Conservation (phyloP, 2,329 filamentous ascomycete species). For the Mollisiaceae sp. region DNA sequence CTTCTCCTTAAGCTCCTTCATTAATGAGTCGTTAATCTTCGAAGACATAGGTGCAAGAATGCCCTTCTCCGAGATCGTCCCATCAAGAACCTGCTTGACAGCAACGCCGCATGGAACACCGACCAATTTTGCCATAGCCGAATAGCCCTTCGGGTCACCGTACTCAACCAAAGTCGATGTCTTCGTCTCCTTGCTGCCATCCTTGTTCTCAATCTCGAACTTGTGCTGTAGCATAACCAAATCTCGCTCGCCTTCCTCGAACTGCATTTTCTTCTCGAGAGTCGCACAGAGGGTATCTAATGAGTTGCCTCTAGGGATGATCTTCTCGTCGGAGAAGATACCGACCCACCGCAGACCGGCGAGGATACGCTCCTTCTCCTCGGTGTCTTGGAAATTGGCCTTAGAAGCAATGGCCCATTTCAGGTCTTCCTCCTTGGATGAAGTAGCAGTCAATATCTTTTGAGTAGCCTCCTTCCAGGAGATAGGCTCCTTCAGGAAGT, state of each 20-base stretch:
- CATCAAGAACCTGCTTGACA: constrained; percentile 78
- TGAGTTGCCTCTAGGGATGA: constrained; percentile 76
- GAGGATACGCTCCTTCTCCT: constrained; percentile 73
- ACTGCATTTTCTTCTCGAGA: constrained; percentile 91
- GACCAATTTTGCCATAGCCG: constrained; percentile 82
- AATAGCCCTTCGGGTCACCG: constrained; percentile 78
- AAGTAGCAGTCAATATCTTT: constrained; percentile 73
- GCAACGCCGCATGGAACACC: constrained; percentile 78
- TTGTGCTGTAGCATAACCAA: constrained; percentile 81
- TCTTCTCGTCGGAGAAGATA: constrained; percentile 70
- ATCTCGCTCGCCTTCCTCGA: constrained; percentile 81
- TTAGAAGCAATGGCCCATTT: constrained; percentile 75
- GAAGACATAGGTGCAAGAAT: constrained; percentile 78
- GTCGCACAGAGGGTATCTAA: constrained; percentile 90
- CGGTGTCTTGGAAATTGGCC: constrained; percentile 70
- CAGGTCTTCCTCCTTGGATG: constrained; percentile 71
- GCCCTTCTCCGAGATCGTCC: constrained; percentile 73
- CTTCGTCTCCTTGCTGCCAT: constrained; percentile 76
- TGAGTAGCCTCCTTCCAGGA: constrained; percentile 86
- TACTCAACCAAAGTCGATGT: constrained; percentile 85
- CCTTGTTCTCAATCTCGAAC: constrained; percentile 83
- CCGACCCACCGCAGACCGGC: constrained; percentile 75
- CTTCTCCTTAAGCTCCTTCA: constrained; percentile 78
- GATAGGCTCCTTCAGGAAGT: constrained; percentile 68
- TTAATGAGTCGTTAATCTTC: constrained; percentile 73